Conservation (phyloP, 2,329 filamentous ascomycete genomes). For the Celoporthe dispersa region DNA sequence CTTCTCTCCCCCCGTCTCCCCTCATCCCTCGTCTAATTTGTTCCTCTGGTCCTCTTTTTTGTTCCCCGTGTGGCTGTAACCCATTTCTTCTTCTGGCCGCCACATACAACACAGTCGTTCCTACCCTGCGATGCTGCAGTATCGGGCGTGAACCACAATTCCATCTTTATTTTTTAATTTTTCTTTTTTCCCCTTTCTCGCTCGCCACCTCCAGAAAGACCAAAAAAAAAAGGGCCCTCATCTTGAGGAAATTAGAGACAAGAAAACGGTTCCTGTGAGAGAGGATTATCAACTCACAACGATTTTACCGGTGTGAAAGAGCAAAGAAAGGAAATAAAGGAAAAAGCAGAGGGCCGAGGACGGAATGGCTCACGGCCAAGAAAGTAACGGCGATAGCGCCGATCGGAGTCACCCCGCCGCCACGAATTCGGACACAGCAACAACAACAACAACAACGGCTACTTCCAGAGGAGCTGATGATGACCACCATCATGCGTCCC, state of each 20-base stretch:
- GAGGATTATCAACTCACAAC: neutral
- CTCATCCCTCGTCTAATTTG: neutral
- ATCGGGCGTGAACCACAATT: neutral
- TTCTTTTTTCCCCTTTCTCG: neutral
- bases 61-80: neutral
- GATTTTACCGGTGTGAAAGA: neutral
- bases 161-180: no score
- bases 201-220: neutral
- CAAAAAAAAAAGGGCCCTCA: no score
- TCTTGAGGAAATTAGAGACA: neutral
- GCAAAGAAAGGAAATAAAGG: neutral
- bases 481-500: neutral
- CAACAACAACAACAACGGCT: neutral
- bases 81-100: neutral
- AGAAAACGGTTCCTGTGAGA: neutral
- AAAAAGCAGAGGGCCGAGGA: neutral
- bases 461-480: neutral
- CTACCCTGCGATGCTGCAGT: neutral
- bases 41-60: no score
- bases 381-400: slow-evolving; percentile 17
- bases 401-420: neutral
- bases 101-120: neutral
- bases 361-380: slow-evolving; percentile 24
- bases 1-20: neutral
- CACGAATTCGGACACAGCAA: neutral